A percentile compares a stretch with the other conserved stretches of the same genome.
These are phyloP conservation scores for Xylariaceae sp. DNA, from an alignment of 2,329 filamentous ascomycete genomes.

Conservation along the genomic window DNA sequence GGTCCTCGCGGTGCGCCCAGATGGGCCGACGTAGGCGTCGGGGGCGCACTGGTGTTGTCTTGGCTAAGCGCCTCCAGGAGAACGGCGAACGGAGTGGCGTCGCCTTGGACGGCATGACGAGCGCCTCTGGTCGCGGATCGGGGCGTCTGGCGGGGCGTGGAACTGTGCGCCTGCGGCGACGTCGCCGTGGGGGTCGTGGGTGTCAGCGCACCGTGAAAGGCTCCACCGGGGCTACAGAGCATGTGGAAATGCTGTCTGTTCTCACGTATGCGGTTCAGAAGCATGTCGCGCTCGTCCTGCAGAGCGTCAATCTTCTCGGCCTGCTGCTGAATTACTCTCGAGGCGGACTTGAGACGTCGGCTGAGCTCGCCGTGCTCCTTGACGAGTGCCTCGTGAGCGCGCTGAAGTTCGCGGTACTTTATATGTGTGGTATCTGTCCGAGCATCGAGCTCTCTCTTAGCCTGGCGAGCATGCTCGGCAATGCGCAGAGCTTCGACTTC, in stretches of 20 bases:
- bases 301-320: conserved; percentile 66
- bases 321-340: conserved; percentile 71
- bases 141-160: conserved; percentile 48
- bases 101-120: conserved; percentile 43
- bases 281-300: conserved; percentile 68
- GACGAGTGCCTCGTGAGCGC: conserved; percentile 59
- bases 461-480: conserved; percentile 63
- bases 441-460: conserved; percentile 47
- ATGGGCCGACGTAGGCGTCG: conserved; percentile 54
- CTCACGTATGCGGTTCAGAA: conserved; percentile 79
- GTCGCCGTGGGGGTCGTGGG: conserved; percentile 45
- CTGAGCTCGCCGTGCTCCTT: conserved; percentile 60
- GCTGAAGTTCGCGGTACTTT: conserved; percentile 58
- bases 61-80: conserved; percentile 76
- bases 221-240: conserved; percentile 69
- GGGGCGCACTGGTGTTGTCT: conserved; percentile 67
- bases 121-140: conserved; percentile 34
- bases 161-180: conserved; percentile 41
- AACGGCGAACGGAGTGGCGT: conserved; percentile 66
- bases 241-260: conserved; percentile 82
- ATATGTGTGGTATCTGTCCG: conserved; percentile 48
- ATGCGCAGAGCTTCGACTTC: conserved; percentile 80
- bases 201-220: conserved; percentile 57
- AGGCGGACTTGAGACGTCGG: conserved; percentile 64
- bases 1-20: conserved; percentile 44